Evolutionary conservation across 2,329 filamentous ascomycete species (phyloP), one percentile per base, ranked within the genome.

Genomic region (Myrmaecium sp.): DNA sequence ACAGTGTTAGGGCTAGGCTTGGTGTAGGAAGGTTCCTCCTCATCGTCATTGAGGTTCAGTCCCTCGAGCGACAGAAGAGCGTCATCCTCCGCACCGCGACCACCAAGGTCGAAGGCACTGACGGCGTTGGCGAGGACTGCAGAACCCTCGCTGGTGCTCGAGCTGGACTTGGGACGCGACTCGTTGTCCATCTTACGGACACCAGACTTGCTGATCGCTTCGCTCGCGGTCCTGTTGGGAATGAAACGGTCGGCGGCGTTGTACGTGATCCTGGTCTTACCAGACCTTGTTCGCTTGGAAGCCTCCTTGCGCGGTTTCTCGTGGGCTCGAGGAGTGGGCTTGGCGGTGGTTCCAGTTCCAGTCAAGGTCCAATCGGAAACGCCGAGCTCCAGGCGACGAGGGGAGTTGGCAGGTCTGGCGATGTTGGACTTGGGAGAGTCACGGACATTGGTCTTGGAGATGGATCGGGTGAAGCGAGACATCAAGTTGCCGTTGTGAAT

Each of bases 381-480:
- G 38, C 82, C 83, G 21, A 93, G 69, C 54, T 95, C 86, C 20
- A 95, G 67, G 51, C 78, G 81, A 44, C 80, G 78, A 12, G 86
- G 84, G 22, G 81, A 84, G 31, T 74, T 66, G 30, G 70, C 68
- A 21, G 60, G 59, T 37, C 73, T 71, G 38, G 78, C 80, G 52
- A 94, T 94, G 64, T 94, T 95, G 32, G 84, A 94, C 64, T 95
- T 95, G 49, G 84, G 83, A 3, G 86, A 94, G 49, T 89, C 79
- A 26, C 79, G 76, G 52, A 80, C 75, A 21, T 68, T 60, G 21
- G 64, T 58, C 58, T 74, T 76, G 34, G 72, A 65, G 33, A 63
- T 54, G 31, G 65, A 74, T 45, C 77, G 78, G 35, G 77, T 66
- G 46, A 93, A 77, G 47, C 83, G 76, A 33, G 79, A 66, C 36